These are phyloP conservation scores for Trichothecium sympodiale DNA, from an alignment of 2,329 filamentous ascomycete genomes.

Conservation along the genomic window DNA sequence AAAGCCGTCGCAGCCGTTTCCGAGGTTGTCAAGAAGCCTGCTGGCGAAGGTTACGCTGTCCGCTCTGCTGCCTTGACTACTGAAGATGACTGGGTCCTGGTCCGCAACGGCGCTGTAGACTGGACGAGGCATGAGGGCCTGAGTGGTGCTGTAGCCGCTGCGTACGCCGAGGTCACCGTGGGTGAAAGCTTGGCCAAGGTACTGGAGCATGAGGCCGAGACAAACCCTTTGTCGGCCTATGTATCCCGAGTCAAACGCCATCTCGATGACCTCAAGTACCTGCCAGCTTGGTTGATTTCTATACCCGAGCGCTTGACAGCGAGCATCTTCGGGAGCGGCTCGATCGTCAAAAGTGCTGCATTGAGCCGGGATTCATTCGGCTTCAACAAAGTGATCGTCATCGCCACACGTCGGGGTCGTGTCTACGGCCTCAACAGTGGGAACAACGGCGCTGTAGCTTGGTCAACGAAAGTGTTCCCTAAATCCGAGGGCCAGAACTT, in stretches of 20 bases:
- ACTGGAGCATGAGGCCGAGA: slow-evolving; percentile 76
- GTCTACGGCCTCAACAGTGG: slow-evolving; percentile 72
- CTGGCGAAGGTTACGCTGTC: slow-evolving; percentile 59
- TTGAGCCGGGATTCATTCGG: slow-evolving; percentile 69
- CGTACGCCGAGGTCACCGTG: slow-evolving; percentile 67
- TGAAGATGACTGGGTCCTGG: slow-evolving; percentile 66
- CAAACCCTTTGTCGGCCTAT: slow-evolving; percentile 72
- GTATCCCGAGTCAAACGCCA: slow-evolving; percentile 79
- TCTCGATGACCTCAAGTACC: slow-evolving; percentile 60
- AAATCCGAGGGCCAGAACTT: slow-evolving; percentile 45
- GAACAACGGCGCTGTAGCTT: slow-evolving; percentile 61
- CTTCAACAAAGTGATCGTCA: slow-evolving; percentile 73
- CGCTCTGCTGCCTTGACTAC: slow-evolving; percentile 61
- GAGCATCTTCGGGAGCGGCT: slow-evolving; percentile 49
- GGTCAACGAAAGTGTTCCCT: slow-evolving; percentile 57
- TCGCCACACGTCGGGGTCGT: slow-evolving; percentile 70
- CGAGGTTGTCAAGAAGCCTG: slow-evolving; percentile 67
- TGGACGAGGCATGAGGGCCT: slow-evolving; percentile 81
- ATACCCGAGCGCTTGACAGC: slow-evolving; percentile 59
- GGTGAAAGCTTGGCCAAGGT: slow-evolving; percentile 67
- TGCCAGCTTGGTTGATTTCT: slow-evolving; percentile 62
- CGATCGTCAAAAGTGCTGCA: slow-evolving; percentile 28
- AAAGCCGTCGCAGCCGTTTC: slow-evolving; percentile 58
- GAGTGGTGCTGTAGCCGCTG: slow-evolving; percentile 66
- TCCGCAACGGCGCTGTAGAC: slow-evolving; percentile 68